Evolutionary conservation across 208 protist genomes (phyloP).

Genomic region (Trypanosoma vivax): DNA sequence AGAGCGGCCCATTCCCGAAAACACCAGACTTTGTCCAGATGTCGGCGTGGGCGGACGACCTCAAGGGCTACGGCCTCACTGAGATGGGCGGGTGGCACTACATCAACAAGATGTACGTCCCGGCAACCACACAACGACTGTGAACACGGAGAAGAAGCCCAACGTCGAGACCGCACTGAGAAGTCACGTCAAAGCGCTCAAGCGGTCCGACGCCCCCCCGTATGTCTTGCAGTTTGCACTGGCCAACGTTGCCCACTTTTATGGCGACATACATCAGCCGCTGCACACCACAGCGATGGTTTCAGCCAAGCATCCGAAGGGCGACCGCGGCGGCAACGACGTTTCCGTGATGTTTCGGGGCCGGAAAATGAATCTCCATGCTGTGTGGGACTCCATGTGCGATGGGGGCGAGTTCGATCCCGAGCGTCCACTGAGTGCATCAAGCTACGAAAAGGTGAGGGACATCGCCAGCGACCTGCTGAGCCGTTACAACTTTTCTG

Average conservation of each 20-base stretch:
- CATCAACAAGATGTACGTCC: conserved; percentile 51
- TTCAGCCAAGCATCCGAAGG: conserved; percentile 38
- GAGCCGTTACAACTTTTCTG: conserved; percentile 42
- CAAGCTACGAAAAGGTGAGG: conserved; percentile 25
- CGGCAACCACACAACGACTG: conserved; percentile 16
- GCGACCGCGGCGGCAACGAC: conserved; percentile 73
- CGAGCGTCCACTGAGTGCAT: conserved; percentile 36
- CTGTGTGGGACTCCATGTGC: conserved; percentile 81
- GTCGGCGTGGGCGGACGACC: conserved; percentile 80
- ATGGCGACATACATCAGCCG: conserved; percentile 83
- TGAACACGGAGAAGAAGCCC: conserved; percentile 24
- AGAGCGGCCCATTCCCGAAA: conserved; percentile 55
- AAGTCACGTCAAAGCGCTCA: conserved; percentile 20
- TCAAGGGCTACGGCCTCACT: conserved; percentile 46
- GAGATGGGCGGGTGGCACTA: conserved; percentile 77
- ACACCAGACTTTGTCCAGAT: conserved; percentile 55
- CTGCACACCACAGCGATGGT: conserved; percentile 53
- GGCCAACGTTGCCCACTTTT: conserved; percentile 69
- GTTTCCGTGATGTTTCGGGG: conserved; percentile 28
- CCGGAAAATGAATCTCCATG: conserved; percentile 45
- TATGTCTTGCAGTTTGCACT: conserved; percentile 66
- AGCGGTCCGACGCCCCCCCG: background rate
- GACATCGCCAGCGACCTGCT: conserved; percentile 48
- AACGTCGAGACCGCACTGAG: conserved; percentile 28
- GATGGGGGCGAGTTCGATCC: conserved; percentile 5